These are phyloP conservation scores for Amanita muscaria DNA, from an alignment of 768 basidiomycete genomes.

Conservation along the genomic window DNA sequence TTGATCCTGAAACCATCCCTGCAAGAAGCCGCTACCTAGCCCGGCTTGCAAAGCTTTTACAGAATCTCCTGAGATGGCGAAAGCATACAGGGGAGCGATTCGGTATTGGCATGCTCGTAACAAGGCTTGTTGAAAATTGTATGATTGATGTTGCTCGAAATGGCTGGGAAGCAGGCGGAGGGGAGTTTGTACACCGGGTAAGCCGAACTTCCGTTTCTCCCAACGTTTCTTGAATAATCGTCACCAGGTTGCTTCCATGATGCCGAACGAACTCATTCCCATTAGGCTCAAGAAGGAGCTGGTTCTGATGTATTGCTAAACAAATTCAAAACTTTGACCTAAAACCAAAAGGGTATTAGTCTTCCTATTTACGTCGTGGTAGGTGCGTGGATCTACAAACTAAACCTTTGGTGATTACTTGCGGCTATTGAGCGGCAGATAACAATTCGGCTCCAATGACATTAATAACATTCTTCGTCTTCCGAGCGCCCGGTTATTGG, in stretches of 20 bases:
- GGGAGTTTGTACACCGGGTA: conserved; percentile 55
- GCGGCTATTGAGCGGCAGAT: background rate
- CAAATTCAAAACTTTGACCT: too few relatives aligned
- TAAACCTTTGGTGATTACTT: too few relatives aligned
- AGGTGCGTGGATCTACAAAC: too few relatives aligned
- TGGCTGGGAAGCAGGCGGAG: conserved; percentile 86
- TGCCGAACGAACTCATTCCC: conserved; percentile 28
- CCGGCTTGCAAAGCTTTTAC: conserved; percentile 61
- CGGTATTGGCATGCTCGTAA: conserved; percentile 45
- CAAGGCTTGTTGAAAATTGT: conserved; percentile 46
- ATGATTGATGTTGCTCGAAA: conserved; percentile 59
- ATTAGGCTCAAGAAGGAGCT: too few relatives aligned
- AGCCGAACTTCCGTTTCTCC: conserved; percentile 12
- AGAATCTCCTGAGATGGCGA: conserved; percentile 69
- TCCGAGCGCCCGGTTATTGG: conserved; percentile 1
- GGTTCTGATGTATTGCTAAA: too few relatives aligned
- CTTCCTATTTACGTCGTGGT: too few relatives aligned
- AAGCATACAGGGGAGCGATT: conserved; percentile 58
- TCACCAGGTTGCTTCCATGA: conserved; percentile 25
- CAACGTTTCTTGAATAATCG: background rate
- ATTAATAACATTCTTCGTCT: too few relatives aligned
- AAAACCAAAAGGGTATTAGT: too few relatives aligned
- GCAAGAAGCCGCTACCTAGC: conserved; percentile 64
- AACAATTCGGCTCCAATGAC: too few relatives aligned
- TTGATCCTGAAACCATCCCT: conserved; percentile 69